Evolutionary conservation across 164 flowering plant species (phyloP).

Genomic region (Vitis labrusca): DNA sequence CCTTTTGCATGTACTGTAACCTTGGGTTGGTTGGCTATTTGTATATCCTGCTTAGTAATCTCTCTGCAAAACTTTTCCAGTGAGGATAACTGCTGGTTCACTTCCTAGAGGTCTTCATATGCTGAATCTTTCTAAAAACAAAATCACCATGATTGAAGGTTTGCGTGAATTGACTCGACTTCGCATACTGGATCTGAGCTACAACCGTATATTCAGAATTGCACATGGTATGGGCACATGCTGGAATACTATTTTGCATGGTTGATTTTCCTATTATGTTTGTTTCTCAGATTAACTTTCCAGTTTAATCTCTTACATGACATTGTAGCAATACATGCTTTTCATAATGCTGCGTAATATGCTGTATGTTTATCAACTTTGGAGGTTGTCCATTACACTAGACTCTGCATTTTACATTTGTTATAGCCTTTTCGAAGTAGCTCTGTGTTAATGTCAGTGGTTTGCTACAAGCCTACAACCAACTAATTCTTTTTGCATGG

Average conservation of each 20-base stretch:
- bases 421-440: too few relatives aligned
- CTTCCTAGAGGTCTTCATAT: constrained; percentile 94
- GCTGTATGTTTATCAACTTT: too few relatives aligned
- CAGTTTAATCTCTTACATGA: too few relatives aligned
- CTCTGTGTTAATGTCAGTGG: too few relatives aligned
- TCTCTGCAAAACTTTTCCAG: constrained; percentile 36
- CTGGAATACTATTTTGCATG: not conserved
- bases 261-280: not conserved
- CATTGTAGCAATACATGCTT: not conserved
- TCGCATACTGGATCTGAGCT: constrained; percentile 89
- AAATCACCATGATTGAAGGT: constrained; percentile 83
- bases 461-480: too few relatives aligned
- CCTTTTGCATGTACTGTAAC: not conserved
- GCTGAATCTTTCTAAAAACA: constrained; percentile 82
- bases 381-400: too few relatives aligned
- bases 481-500: too few relatives aligned
- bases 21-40: too few relatives aligned
- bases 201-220: constrained; percentile 73
- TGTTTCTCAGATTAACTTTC: not conserved
- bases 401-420: too few relatives aligned
- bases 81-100: constrained; percentile 85
- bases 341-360: not conserved
- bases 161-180: constrained; percentile 87
- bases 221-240: constrained; percentile 72
- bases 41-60: not conserved